Conservation (phyloP, 345 rosid species). For the Iberis pinnata region DNA sequence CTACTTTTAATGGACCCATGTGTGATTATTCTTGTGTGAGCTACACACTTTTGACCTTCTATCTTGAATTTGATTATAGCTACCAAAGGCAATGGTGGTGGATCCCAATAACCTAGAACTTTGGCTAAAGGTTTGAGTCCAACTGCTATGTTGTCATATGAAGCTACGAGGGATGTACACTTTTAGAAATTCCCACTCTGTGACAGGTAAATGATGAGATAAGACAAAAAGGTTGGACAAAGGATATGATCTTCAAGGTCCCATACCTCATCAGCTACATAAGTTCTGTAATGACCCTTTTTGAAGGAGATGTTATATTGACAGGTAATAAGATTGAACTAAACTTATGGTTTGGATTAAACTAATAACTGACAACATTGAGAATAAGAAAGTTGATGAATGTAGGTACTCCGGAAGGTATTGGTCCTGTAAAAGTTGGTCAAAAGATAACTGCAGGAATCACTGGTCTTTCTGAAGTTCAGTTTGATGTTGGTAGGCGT, state of each 20-base stretch:
- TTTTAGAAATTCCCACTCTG: neutral
- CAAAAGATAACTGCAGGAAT: slow-evolving; percentile 76
- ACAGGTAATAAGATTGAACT: slow-evolving; percentile 45
- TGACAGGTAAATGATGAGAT: slow-evolving; percentile 70
- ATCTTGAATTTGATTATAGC: slow-evolving; percentile 30
- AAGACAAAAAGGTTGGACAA: slow-evolving; percentile 70
- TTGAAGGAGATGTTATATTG: slow-evolving; percentile 79
- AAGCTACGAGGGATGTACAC: slow-evolving; percentile 15
- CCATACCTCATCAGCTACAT: slow-evolving; percentile 85
- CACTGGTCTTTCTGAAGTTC: slow-evolving; percentile 52
- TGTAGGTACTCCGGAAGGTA: slow-evolving; percentile 80
- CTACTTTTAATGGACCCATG: too few relatives aligned
- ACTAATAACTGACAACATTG: neutral
- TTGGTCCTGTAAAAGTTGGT: slow-evolving; percentile 71
- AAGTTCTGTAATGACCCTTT: slow-evolving; percentile 81
- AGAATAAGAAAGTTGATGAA: neutral
- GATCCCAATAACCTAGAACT: slow-evolving; percentile 81
- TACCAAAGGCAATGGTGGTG: slow-evolving; percentile 54
- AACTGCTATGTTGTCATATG: neutral
- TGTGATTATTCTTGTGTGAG: too few relatives aligned
- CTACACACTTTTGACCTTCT: slow-evolving; percentile 1
- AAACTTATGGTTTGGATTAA: neutral
- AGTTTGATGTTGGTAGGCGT: slow-evolving; percentile 50
- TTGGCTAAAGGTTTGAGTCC: slow-evolving; percentile 62
- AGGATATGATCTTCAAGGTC: slow-evolving; percentile 81